Evolutionary conservation across 768 basidiomycete species (phyloP).

Genomic region (Russula sp.): DNA sequence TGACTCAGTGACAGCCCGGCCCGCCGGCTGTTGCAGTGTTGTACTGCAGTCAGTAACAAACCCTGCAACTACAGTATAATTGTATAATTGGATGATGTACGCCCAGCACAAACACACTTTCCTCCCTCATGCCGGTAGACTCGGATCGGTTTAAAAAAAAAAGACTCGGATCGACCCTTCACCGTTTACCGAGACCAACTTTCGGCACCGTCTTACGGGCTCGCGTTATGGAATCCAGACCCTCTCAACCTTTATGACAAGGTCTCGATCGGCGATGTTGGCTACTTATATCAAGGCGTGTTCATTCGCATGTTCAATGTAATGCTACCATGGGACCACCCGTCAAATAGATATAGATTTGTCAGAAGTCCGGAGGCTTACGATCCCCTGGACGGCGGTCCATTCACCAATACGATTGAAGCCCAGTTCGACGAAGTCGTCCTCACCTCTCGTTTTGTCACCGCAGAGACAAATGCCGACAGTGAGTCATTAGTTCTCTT

Average conservation of each 20-base stretch:
- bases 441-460: background rate
- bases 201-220: slow-evolving; percentile 9
- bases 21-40: no score
- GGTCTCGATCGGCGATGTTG: slow-evolving; percentile 30
- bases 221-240: slow-evolving; percentile 27
- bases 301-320: slow-evolving; percentile 30
- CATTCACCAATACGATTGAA: background rate
- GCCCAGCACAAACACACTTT: background rate
- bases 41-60: no score
- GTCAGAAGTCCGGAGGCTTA: no score
- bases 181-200: slow-evolving; percentile 24
- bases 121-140: background rate
- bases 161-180: background rate
- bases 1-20: no score
- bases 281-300: slow-evolving; percentile 21
- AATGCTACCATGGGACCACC: background rate
- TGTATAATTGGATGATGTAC: no score
- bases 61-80: no score
- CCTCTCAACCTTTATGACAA: slow-evolving; percentile 22
- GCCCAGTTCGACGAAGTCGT: no score
- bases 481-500: background rate
- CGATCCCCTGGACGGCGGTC: background rate
- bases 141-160: no score
- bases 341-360: slow-evolving; percentile 3
- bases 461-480: background rate